A percentile compares a stretch with the other conserved stretches of the same genome.
phyloP scores from a whole-genome alignment of 345 rosid species.

The Excoecaria agallocha region DNA sequence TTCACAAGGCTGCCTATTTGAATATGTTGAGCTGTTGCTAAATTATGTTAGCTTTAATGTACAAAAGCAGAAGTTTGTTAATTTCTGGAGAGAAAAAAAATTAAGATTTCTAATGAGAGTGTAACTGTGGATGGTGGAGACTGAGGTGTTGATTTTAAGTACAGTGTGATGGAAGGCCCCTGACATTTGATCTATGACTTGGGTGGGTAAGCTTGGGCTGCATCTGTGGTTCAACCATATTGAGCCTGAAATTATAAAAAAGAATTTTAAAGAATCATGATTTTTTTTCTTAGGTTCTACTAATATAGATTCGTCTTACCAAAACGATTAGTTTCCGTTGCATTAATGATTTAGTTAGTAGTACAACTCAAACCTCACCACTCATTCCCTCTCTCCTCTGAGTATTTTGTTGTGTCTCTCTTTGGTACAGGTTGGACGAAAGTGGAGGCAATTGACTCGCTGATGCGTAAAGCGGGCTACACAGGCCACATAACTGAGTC shows the following conservation, averaged over 20 bases:
- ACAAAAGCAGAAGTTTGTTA: neutral
- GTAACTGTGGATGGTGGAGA: neutral
- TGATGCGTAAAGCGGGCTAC: constrained; percentile 87
- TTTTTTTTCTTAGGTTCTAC: neutral
- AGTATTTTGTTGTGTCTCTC: neutral
- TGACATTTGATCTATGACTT: too few species aligned
- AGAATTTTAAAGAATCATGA: neutral
- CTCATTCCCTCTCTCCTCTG: neutral
- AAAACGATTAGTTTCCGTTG: neutral
- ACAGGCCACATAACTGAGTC: constrained; percentile 58
- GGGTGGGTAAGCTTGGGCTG: neutral
- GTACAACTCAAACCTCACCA: neutral
- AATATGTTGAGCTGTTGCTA: neutral
- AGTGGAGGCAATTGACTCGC: constrained; percentile 80
- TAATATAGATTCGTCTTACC: neutral
- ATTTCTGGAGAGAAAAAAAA: neutral
- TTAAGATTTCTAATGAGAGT: neutral
- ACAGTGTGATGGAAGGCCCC: too few species aligned
- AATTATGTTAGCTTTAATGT: neutral
- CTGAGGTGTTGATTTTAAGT: too few species aligned
- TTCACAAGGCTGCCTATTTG: neutral
- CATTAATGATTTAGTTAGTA: neutral
- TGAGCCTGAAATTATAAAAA: neutral
- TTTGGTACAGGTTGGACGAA: constrained; percentile 72
- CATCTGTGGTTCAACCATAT: neutral